Conservation (phyloP, 2,329 filamentous ascomycete species). For the Fusarium heterosporum region DNA sequence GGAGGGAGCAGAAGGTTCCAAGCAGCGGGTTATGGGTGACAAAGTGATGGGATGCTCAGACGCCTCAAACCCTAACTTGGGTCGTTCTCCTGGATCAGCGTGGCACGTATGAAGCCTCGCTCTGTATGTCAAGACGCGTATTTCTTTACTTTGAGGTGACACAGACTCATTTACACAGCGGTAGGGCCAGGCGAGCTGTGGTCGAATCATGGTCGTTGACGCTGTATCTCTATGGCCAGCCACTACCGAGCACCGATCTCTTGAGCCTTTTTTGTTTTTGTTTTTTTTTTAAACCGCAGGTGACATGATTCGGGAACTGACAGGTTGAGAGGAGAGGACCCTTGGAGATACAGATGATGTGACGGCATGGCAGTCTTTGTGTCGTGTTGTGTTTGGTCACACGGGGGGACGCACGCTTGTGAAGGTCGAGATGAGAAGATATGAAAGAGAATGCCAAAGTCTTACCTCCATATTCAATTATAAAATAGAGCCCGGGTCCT, state of each 20-base stretch:
- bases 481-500: neutral
- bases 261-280: neutral
- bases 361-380: constrained; percentile 7
- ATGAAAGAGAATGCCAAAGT: constrained; percentile 10
- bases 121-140: constrained; percentile 24
- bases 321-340: neutral
- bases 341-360: constrained; percentile 23
- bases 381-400: constrained; percentile 23
- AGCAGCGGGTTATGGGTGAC: constrained; percentile 1
- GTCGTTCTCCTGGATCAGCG: neutral
- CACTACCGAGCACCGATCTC: constrained; percentile 12
- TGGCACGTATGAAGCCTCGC: constrained; percentile 18
- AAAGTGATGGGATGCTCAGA: constrained; percentile 4
- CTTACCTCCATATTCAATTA: constrained; percentile 39
- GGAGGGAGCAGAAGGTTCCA: constrained; percentile 2
- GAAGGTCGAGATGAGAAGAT: constrained; percentile 6
- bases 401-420: constrained; percentile 24
- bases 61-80: neutral
- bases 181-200: constrained; percentile 25
- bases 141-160: constrained; percentile 37
- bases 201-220: constrained; percentile 27
- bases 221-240: constrained; percentile 22
- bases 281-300: neutral
- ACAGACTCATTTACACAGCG: constrained; percentile 25
- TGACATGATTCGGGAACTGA: constrained; percentile 12